These are phyloP conservation scores for Morella rubra DNA, from an alignment of 306 rosid genomes.

Conservation along the genomic window DNA sequence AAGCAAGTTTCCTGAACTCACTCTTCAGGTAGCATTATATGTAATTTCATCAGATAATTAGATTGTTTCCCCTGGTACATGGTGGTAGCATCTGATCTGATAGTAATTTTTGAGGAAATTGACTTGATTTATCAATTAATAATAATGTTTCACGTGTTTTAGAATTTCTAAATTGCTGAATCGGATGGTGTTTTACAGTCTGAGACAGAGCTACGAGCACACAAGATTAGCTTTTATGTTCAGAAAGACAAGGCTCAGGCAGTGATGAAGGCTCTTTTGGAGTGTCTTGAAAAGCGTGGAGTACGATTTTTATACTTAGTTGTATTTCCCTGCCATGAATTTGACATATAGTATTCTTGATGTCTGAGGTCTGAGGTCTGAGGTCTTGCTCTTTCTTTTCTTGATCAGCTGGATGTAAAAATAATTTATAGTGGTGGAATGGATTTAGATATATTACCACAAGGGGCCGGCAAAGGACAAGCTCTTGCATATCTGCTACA, in stretches of 20 bases:
- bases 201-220: slow-evolving; percentile 84
- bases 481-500: slow-evolving; percentile 92
- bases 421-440: slow-evolving; percentile 95
- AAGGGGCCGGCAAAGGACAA: slow-evolving; percentile 99
- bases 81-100: slow-evolving; percentile 6
- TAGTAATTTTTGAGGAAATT: neutral
- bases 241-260: slow-evolving; percentile 70
- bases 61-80: slow-evolving; percentile 11
- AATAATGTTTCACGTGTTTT: slow-evolving; percentile 7
- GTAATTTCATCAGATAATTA: slow-evolving; percentile 3
- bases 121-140: slow-evolving; percentile 11
- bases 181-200: slow-evolving; percentile 52
- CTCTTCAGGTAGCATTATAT: slow-evolving; percentile 63
- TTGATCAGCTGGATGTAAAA: slow-evolving; percentile 88
- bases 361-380: slow-evolving; percentile 19
- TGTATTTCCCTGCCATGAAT: slow-evolving; percentile 2
- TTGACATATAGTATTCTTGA: slow-evolving; percentile 4
- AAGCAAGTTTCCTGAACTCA: slow-evolving; percentile 71
- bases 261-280: slow-evolving; percentile 69
- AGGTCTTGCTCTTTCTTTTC: slow-evolving; percentile 23
- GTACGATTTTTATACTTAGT: slow-evolving; percentile 43
- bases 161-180: slow-evolving; percentile 21
- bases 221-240: slow-evolving; percentile 88
- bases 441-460: slow-evolving; percentile 87
- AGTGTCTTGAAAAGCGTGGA: slow-evolving; percentile 58